Evolutionary conservation across 306 rosid species (phyloP), one percentile per base, ranked within the genome.

Genomic region (Neltuma alba): DNA sequence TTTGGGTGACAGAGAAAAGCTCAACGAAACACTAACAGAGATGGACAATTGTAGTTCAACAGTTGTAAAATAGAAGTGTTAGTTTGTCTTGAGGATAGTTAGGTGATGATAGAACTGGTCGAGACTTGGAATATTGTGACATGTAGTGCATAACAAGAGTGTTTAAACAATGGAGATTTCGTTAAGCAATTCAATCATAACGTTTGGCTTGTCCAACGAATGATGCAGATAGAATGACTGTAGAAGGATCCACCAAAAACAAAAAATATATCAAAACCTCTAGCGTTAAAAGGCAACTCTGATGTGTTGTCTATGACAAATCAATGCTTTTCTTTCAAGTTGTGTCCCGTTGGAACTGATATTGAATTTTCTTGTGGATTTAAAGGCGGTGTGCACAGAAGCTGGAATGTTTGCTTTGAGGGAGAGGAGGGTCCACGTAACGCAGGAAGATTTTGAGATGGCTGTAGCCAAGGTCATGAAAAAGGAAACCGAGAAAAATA

Each of bases 401-500:
- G 98, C 99, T 7, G 99, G 99, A 27, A 96, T 96, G 99, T 96
- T 96, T 85, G 98, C 99, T 42, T 76, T 96, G 86, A 91, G 99
- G 80, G 98, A 91, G 88, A 87, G 99, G 80, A 90, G 99, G 75
- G 97, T 96, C 40, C 99, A 93, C 21, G 99, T 96, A 45, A 92
- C 98, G 2, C 96, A 96, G 78, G 99, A 96, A 81, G 99, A 96
- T 81, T 96, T 96, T 61, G 99, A 96, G 89, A 96, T 96, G 97
- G 99, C 97, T 4, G 99, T 96, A 70, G 99, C 98, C 41, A 96
- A 96, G 93, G 99, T 93, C n/a, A 96, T 93, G 99, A 96, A 96
- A 79, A 91, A 93, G 97, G 99, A 96, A 75, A 91, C 92, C 0
- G 96, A 93, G 87, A 96, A 93, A 84, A 96, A 91, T 71, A 91